Evolutionary conservation across 805 yeast species (phyloP).

Genomic region (Yarrowia divulgata): DNA sequence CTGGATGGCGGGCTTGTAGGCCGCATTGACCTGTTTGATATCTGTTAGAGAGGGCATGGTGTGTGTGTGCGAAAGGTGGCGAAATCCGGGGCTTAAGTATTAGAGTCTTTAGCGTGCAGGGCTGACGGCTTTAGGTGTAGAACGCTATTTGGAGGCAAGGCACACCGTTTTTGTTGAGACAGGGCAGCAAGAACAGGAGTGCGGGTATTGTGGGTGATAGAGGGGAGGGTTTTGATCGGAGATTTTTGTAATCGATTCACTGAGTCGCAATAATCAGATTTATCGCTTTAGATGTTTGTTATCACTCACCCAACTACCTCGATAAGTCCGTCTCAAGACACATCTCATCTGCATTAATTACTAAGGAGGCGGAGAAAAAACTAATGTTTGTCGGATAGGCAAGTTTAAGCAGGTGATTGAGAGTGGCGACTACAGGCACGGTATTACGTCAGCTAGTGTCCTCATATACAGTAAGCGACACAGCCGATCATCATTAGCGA

Average conservation of each 20-base stretch:
- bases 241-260: neutral
- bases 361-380: constrained; percentile 16
- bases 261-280: too few relatives aligned
- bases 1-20: constrained; percentile 34
- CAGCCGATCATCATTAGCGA: too few relatives aligned
- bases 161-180: neutral
- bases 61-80: constrained; percentile 4
- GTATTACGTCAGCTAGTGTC: too few relatives aligned
- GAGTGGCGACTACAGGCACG: too few relatives aligned
- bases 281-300: too few relatives aligned
- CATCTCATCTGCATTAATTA: constrained; percentile 14
- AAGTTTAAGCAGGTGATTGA: neutral
- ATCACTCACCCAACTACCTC: too few relatives aligned
- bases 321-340: neutral
- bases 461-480: too few relatives aligned
- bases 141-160: constrained; percentile 8
- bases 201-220: too few relatives aligned
- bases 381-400: neutral
- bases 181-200: neutral
- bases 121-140: constrained; percentile 18
- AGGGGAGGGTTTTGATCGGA: neutral
- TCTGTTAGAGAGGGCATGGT: constrained; percentile 38
- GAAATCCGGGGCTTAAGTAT: constrained; percentile 18
- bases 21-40: constrained; percentile 37
- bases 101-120: constrained; percentile 1